Percentiles rank a stretch among this genome's conserved stretches.
These are phyloP conservation scores for Plectosphaerella plurivora DNA, from an alignment of 2,329 filamentous ascomycete genomes.

Conservation along the genomic window DNA sequence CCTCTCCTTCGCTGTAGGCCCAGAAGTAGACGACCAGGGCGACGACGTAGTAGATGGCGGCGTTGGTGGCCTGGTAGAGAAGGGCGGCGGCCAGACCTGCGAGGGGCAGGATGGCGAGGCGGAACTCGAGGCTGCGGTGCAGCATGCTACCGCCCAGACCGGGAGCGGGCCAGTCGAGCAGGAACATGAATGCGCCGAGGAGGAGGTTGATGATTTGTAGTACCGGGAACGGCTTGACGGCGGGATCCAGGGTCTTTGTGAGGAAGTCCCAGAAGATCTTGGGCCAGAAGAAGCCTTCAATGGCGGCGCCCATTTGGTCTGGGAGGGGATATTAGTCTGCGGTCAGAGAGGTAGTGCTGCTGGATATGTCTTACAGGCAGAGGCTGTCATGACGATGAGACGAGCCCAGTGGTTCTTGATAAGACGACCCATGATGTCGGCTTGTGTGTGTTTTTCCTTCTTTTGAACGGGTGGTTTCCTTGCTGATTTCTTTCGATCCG, in stretches of 20 bases:
- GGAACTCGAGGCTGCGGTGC: constrained; percentile 83
- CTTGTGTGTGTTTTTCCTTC: constrained; percentile 6
- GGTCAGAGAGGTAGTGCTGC: background rate
- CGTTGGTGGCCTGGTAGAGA: constrained; percentile 88
- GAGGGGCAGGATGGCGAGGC: constrained; percentile 78
- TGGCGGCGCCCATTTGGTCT: constrained; percentile 83
- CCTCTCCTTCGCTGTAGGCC: constrained; percentile 97
- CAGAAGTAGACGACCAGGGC: constrained; percentile 88
- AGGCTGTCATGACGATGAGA: constrained; percentile 84
- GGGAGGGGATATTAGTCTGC: constrained; percentile 20
- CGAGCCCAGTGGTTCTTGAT: constrained; percentile 99
- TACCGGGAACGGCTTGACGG: constrained; percentile 81
- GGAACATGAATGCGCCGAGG: constrained; percentile 71
- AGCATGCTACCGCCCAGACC: constrained; percentile 71
- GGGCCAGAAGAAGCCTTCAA: constrained; percentile 95
- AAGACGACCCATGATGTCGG: constrained; percentile 77
- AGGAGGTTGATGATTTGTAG: constrained; percentile 88
- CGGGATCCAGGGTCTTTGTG: constrained; percentile 81
- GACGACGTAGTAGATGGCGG: constrained; percentile 86
- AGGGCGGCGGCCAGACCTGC: constrained; percentile 69
- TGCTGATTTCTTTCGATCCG: constrained; percentile 5
- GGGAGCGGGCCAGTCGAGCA: constrained; percentile 86
- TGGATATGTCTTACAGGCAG: constrained; percentile 54
- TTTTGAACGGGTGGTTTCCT: constrained; percentile 7
- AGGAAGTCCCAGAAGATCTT: constrained; percentile 98